A percentile compares a stretch with the other conserved stretches of the same genome.
Evolutionary conservation across 2,329 filamentous ascomycete species (phyloP).

Genomic region (Ophiosphaerella narmari): DNA sequence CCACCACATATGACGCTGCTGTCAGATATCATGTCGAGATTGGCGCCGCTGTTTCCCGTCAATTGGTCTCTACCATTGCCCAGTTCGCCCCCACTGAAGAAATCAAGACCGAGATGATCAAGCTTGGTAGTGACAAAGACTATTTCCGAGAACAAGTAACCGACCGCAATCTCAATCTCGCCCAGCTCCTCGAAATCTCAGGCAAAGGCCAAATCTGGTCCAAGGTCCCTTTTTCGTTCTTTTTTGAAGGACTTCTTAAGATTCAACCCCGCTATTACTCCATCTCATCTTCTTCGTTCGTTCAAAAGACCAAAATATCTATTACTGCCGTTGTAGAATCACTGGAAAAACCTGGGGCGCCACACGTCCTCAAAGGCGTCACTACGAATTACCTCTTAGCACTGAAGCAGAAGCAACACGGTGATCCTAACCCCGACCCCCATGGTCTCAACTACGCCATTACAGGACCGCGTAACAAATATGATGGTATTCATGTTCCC

Average conservation of each 20-base stretch:
- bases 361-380: conserved; percentile 85
- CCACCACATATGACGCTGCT: conserved; percentile 93
- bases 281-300: conserved; percentile 93
- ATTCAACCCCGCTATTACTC: conserved; percentile 99
- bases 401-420: conserved; percentile 95
- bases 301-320: conserved; percentile 92
- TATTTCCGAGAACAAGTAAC: conserved; percentile 89
- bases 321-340: conserved; percentile 95
- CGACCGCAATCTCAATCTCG: conserved; percentile 84
- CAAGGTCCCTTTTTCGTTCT: conserved; percentile 87
- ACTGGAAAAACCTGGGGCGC: conserved; percentile 73
- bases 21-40: conserved; percentile 97
- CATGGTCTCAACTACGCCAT: conserved; percentile 87
- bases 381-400: conserved; percentile 96
- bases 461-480: conserved; percentile 90
- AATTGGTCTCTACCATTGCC: conserved; percentile 85
- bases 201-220: conserved; percentile 77
- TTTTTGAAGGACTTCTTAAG: conserved; percentile 92
- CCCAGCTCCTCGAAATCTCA: conserved; percentile 76
- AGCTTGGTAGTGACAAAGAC: conserved; percentile 89
- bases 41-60: conserved; percentile 91
- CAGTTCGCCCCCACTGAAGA: conserved; percentile 86
- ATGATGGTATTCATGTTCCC: conserved; percentile 91
- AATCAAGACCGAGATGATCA: conserved; percentile 84
- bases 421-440: conserved; percentile 77